A percentile compares a stretch with the other conserved stretches of the same genome.
Conservation (phyloP, 495 filamentous ascomycete genomes). For the Hypoxylon fragiforme region DNA sequence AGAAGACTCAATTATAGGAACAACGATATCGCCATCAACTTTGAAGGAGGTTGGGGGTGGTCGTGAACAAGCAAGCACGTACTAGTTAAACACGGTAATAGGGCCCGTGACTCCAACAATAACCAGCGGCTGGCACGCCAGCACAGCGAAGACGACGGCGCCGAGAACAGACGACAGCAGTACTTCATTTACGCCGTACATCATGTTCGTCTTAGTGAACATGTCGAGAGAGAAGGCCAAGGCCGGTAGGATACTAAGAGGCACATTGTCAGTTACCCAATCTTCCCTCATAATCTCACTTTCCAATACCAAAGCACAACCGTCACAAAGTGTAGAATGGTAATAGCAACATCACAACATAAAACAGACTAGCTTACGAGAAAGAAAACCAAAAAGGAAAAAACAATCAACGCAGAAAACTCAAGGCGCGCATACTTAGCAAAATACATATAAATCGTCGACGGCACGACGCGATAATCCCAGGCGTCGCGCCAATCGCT, state of each 20-base stretch:
- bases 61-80: no score
- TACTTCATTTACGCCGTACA: constrained; percentile 85
- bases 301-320: no score
- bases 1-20: no score
- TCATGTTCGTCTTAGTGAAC: constrained; percentile 76
- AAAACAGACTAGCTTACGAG: no score
- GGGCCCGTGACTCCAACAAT: constrained; percentile 92
- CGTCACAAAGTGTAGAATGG: neutral
- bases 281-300: no score
- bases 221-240: constrained; percentile 85
- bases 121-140: constrained; percentile 77
- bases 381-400: constrained; percentile 2
- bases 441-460: constrained; percentile 89
- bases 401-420: no score
- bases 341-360: neutral
- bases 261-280: constrained; percentile 22
- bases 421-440: constrained; percentile 76
- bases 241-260: constrained; percentile 73
- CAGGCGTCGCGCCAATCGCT: constrained; percentile 83
- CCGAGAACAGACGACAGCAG: constrained; percentile 77
- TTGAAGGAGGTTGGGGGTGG: no score
- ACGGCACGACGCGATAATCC: constrained; percentile 81
- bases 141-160: constrained; percentile 72
- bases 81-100: constrained; percentile 86
- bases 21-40: no score